Base-by-base conservation (phyloP, 306 rosid genomes). In the Medicago ruthenica region DNA sequence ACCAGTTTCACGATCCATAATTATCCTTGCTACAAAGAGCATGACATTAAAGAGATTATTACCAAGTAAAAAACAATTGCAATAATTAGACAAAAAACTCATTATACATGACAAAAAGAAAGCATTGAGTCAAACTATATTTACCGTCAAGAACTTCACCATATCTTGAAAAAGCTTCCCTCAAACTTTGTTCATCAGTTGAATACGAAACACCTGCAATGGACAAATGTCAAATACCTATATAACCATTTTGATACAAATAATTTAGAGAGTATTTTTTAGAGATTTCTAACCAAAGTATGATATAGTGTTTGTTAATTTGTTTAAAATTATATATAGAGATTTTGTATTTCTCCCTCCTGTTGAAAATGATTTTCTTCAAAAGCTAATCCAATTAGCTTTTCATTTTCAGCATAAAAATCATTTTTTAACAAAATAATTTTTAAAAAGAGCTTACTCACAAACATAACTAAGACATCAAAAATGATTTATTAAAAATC, bases 81-180 rank as follows among this genome's bases (percentile, higher is more conserved):
- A 74, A 34, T 2, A 36, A 48, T 45, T 39, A n/a, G 31, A 39
- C 17, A 15, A 53, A 69, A 62, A 27, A 0, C 44, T 18, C 20
- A 16, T 17, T 31, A 12, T 4, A 39, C 64, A 34, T 5, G 37
- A 17, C 17, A 75, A 72, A 72, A 39, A 8, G 7, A 31, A 17
- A 7, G 42, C 22, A 24, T 21, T 5, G 40, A 73, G 42, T 41
- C 27, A 14, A 36, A 13, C n/a, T 22, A 48, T 22, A 48, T 74
- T 75, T 76, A 92, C 99, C 99, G 63, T 95, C 97, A 67, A 87
- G 62, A 79, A 95, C 84, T 15, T 92, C 83, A 14, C 99, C 99
- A 36, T 92, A 95, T 77, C 83, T 90, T 7, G 82, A 44, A 79
- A 95, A 95, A 8, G 93, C 91, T 48, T 89, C 97, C 80, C 74